Conservation (phyloP, 2,329 filamentous ascomycete species). For the Fusarium marasasianum region DNA sequence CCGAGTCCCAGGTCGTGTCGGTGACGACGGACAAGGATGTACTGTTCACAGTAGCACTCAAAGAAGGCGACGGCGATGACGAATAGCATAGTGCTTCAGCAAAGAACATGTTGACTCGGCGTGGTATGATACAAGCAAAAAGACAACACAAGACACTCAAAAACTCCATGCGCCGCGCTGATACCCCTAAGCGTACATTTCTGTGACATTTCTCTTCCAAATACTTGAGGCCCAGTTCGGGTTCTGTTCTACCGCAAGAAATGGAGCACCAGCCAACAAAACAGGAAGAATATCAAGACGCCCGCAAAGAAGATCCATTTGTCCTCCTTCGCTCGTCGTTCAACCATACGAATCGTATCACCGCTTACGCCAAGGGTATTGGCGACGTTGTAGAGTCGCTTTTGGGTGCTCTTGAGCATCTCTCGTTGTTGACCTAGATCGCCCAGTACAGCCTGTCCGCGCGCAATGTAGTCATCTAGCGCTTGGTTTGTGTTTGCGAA, state of each 20-base stretch:
- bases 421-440: slow-evolving; percentile 91
- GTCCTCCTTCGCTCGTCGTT: slow-evolving; percentile 89
- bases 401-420: slow-evolving; percentile 94
- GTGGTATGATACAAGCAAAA: slow-evolving; percentile 27
- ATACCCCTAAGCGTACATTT: slow-evolving; percentile 30
- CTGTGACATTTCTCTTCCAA: slow-evolving; percentile 9
- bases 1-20: slow-evolving; percentile 66
- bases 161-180: slow-evolving; percentile 45
- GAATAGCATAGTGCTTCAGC: slow-evolving; percentile 23
- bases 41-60: slow-evolving; percentile 78
- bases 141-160: slow-evolving; percentile 23
- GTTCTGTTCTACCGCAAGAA: slow-evolving; percentile 66
- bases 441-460: slow-evolving; percentile 88
- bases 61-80: slow-evolving; percentile 49
- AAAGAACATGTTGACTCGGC: slow-evolving; percentile 1
- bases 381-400: slow-evolving; percentile 87
- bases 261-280: slow-evolving; percentile 91
- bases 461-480: slow-evolving; percentile 92
- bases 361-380: slow-evolving; percentile 94
- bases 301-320: slow-evolving; percentile 98
- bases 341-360: slow-evolving; percentile 97
- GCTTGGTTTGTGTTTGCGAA: slow-evolving; percentile 83
- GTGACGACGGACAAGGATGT: slow-evolving; percentile 72
- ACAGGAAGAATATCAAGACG: slow-evolving; percentile 85
- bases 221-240: background rate